phyloP scores from a whole-genome alignment of 495 filamentous ascomycete genomes.

The Penicillium flavigenum region DNA sequence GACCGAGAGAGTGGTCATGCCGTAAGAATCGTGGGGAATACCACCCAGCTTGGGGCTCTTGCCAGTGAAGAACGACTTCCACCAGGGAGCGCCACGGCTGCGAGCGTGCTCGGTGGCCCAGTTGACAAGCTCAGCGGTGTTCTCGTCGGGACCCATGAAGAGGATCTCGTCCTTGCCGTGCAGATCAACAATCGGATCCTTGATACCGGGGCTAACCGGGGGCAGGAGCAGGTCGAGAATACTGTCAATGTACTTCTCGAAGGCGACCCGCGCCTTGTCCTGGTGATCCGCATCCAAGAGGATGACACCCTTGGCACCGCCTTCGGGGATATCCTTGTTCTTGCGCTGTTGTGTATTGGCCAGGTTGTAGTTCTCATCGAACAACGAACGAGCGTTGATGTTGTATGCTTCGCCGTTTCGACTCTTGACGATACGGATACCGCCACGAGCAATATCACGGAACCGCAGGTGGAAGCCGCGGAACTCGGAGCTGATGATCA shows the following conservation, averaged over 20 bases:
- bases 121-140: conserved; percentile 93
- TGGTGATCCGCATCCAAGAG: conserved; percentile 91
- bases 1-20: conserved; percentile 97
- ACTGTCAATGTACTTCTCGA: conserved; percentile 99
- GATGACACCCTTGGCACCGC: conserved; percentile 96
- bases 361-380: conserved; percentile 98
- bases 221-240: conserved; percentile 92
- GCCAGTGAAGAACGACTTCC: conserved; percentile 99
- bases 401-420: conserved; percentile 90
- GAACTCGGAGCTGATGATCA: conserved; percentile 95
- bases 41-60: conserved; percentile 95
- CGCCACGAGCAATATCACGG: conserved; percentile 93
- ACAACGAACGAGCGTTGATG: conserved; percentile 93
- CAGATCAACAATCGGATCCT: conserved; percentile 95
- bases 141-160: conserved; percentile 98
- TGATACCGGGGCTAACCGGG: conserved; percentile 90
- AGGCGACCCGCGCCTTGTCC: conserved; percentile 85
- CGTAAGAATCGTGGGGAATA: conserved; percentile 93
- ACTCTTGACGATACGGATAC: conserved; percentile 98
- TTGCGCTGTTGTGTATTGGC: conserved; percentile 99
- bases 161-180: conserved; percentile 93
- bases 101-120: conserved; percentile 97
- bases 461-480: conserved; percentile 97
- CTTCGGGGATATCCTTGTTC: conserved; percentile 99
- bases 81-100: conserved; percentile 87